Percentiles rank a stretch among this genome's conserved stretches.
Conservation (phyloP, 1,139 yeast species). For the Magnusiomyces paraingens region DNA sequence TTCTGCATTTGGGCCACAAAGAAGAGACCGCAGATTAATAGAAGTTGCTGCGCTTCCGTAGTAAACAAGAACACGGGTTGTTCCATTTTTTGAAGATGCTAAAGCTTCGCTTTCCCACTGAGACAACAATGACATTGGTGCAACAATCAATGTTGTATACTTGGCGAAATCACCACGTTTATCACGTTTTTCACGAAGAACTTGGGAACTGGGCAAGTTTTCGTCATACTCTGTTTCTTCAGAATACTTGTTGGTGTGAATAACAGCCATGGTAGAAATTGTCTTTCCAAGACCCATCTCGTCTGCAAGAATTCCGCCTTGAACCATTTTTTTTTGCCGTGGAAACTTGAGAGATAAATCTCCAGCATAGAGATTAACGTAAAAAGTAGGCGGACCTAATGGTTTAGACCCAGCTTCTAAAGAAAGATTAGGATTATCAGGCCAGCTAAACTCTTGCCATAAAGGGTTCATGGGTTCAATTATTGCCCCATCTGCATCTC, state of each 20-base stretch:
- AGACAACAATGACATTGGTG: slow-evolving; percentile 82
- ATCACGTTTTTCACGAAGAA: slow-evolving; percentile 10
- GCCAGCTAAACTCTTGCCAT: slow-evolving; percentile 82
- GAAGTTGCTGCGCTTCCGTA: slow-evolving; percentile 55
- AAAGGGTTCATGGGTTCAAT: slow-evolving; percentile 63
- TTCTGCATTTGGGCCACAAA: slow-evolving; percentile 35
- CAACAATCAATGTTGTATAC: slow-evolving; percentile 69
- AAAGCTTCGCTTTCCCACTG: slow-evolving; percentile 86
- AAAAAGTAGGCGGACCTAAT: slow-evolving; percentile 39
- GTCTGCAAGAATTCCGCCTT: slow-evolving; percentile 93
- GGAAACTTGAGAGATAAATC: slow-evolving; percentile 70
- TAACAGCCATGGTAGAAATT: slow-evolving; percentile 68
- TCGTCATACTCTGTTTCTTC: slow-evolving; percentile 13
- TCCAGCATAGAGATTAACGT: slow-evolving; percentile 78
- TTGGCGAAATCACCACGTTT: slow-evolving; percentile 46
- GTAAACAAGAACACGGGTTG: slow-evolving; percentile 42
- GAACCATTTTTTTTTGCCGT: slow-evolving; percentile 39
- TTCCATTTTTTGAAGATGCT: slow-evolving; percentile 39
- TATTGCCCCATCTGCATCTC: slow-evolving; percentile 30
- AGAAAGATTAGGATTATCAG: slow-evolving; percentile 35
- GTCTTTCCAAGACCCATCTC: slow-evolving; percentile 98
- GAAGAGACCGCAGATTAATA: slow-evolving; percentile 40
- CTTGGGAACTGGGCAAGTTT: not conserved
- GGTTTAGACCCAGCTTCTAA: not conserved
- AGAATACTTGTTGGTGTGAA: slow-evolving; percentile 41